Evolutionary conservation across 768 basidiomycete genomes (phyloP).

Genomic region (Xerocomus spinulosus): DNA sequence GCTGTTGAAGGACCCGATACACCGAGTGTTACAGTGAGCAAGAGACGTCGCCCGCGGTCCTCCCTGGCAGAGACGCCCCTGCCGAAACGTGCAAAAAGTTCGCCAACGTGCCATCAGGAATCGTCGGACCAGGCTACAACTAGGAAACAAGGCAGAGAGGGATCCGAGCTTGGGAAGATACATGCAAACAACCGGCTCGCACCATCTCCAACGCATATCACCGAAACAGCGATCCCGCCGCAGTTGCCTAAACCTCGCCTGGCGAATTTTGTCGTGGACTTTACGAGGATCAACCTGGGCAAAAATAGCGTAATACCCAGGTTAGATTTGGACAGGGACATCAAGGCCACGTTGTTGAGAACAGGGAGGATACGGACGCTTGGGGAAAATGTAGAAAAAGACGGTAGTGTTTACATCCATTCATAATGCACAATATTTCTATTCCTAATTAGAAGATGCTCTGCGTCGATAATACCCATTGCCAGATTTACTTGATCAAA

Average conservation of each 20-base stretch:
- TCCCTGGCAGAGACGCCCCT: conserved; percentile 4
- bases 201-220: not conserved
- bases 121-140: not conserved
- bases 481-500: no score
- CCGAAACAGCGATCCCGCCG: not conserved
- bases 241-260: conserved; percentile 15
- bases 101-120: not conserved
- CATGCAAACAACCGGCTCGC: not conserved
- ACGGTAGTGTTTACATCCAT: conserved; percentile 24
- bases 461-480: no score
- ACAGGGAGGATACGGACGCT: conserved; percentile 27
- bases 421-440: no score
- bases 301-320: conserved; percentile 1
- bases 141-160: not conserved
- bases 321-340: conserved; percentile 8
- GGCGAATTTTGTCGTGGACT: conserved; percentile 18
- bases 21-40: not conserved
- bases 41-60: conserved; percentile 18
- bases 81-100: conserved; percentile 13
- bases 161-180: not conserved
- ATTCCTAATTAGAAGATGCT: no score
- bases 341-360: conserved; percentile 16
- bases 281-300: conserved; percentile 10
- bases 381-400: conserved; percentile 10
- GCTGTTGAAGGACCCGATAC: conserved; percentile 4